These are phyloP conservation scores for Chiua sp. DNA, from an alignment of 1,284 basidiomycete genomes.

Conservation along the genomic window DNA sequence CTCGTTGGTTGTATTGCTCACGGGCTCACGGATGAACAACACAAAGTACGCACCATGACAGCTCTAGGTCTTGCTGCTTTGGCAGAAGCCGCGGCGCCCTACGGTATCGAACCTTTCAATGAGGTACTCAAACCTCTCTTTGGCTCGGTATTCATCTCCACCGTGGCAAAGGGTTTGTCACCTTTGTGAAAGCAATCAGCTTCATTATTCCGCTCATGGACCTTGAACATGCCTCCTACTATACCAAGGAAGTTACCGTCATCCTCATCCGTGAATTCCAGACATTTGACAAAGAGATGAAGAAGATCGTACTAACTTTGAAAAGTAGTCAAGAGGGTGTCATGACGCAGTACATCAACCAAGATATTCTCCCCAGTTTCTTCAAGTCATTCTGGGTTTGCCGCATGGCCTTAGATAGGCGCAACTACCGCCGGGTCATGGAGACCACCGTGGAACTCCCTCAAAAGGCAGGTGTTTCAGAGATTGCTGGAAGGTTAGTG, in stretches of 20 bases:
- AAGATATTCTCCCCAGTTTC: slow-evolving; percentile 99
- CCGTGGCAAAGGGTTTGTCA: slow-evolving; percentile 97
- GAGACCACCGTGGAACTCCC: slow-evolving; percentile 99
- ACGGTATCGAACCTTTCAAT: slow-evolving; percentile 99
- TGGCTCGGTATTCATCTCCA: slow-evolving; percentile 99
- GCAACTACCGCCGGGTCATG: slow-evolving; percentile 97
- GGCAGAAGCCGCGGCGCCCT: slow-evolving; percentile 97
- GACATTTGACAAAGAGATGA: slow-evolving; percentile 99
- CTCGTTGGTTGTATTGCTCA: slow-evolving; percentile 97
- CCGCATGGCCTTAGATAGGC: slow-evolving; percentile 95
- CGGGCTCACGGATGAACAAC: slow-evolving; percentile 97
- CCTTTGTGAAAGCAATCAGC: slow-evolving; percentile 98
- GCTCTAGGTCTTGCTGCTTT: slow-evolving; percentile 95
- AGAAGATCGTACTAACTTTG: slow-evolving; percentile 99
- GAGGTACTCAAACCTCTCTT: slow-evolving; percentile 96
- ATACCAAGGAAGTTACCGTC: slow-evolving; percentile 96
- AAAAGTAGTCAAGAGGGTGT: slow-evolving; percentile 98
- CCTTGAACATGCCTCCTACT: slow-evolving; percentile 97
- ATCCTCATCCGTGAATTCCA: slow-evolving; percentile 99
- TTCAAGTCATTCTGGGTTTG: slow-evolving; percentile 99
- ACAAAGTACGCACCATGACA: slow-evolving; percentile 99
- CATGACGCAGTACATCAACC: slow-evolving; percentile 91
- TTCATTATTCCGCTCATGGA: slow-evolving; percentile 99
- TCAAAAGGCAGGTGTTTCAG: slow-evolving; percentile 94
- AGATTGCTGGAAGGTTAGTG: slow-evolving; percentile 94